phyloP scores from a whole-genome alignment of 2,329 filamentous ascomycete species.

The Pestalotiopsis fici region DNA sequence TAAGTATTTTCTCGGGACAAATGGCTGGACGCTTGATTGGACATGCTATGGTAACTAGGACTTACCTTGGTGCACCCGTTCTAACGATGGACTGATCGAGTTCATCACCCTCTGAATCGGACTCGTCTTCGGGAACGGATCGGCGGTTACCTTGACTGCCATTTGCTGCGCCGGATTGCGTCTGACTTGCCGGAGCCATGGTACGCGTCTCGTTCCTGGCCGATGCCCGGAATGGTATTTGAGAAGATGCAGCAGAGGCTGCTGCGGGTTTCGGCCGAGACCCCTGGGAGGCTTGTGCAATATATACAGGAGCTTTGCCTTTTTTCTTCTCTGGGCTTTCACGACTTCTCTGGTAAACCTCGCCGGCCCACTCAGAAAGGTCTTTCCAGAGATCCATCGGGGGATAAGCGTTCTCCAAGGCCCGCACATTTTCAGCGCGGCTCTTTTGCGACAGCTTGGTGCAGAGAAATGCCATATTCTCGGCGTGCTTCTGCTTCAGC shows the following conservation, averaged over 20 bases:
- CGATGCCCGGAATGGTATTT: background rate
- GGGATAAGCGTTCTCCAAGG: background rate
- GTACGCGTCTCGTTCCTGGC: background rate
- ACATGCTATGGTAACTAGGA: background rate
- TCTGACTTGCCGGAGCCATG: background rate
- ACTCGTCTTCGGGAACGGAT: slow-evolving; percentile 10
- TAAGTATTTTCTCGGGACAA: slow-evolving; percentile 15
- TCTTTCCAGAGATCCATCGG: background rate
- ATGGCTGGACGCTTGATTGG: background rate
- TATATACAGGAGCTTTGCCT: background rate
- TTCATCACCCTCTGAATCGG: slow-evolving; percentile 19
- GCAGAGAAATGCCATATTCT: background rate
- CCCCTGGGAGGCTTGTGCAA: background rate
- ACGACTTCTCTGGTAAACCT: background rate
- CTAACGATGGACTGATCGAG: slow-evolving; percentile 20
- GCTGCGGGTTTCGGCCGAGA: background rate
- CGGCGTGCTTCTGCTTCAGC: background rate
- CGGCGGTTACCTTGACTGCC: background rate
- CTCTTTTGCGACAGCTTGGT: background rate
- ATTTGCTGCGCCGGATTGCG: background rate
- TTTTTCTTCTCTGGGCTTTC: background rate
- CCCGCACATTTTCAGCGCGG: background rate
- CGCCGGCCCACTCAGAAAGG: background rate
- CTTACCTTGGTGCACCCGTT: slow-evolving; percentile 18
- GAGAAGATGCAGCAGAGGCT: background rate